Percentiles rank a stretch among this genome's conserved stretches.
These are phyloP conservation scores for Rutstroemia sydowiana DNA, from an alignment of 2,329 filamentous ascomycete genomes.

Conservation along the genomic window DNA sequence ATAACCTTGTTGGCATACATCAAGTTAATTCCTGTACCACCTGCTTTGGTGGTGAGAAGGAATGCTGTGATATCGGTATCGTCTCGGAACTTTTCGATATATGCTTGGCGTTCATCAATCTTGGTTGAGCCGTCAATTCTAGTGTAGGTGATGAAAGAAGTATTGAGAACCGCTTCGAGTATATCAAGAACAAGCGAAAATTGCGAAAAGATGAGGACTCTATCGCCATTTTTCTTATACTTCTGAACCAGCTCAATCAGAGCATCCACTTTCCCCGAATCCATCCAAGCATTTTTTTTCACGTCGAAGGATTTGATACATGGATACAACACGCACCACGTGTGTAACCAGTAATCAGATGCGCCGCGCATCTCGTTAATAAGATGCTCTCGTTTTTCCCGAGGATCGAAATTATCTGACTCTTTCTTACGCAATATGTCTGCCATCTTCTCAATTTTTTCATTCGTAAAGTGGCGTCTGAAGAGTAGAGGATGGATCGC, in stretches of 20 bases:
- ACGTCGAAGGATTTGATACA: conserved; percentile 49
- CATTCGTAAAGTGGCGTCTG: conserved; percentile 70
- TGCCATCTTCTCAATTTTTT: conserved; percentile 68
- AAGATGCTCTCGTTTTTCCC: conserved; percentile 43
- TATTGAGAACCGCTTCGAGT: conserved; percentile 71
- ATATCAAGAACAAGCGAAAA: conserved; percentile 91
- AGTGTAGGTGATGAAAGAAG: conserved; percentile 66
- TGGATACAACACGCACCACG: conserved; percentile 55
- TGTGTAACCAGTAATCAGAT: conserved; percentile 59
- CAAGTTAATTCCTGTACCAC: conserved; percentile 94
- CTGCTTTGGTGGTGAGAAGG: conserved; percentile 85
- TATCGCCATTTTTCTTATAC: conserved; percentile 75
- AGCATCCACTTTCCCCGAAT: conserved; percentile 78
- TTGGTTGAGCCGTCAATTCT: conserved; percentile 81
- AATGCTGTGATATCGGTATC: conserved; percentile 79
- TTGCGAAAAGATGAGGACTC: conserved; percentile 85
- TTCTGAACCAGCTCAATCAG: conserved; percentile 65
- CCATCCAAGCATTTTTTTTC: conserved; percentile 45
- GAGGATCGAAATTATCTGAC: conserved; percentile 42
- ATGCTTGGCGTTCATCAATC: conserved; percentile 74
- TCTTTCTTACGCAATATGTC: conserved; percentile 68
- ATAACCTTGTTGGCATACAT: conserved; percentile 95
- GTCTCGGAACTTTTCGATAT: conserved; percentile 80
- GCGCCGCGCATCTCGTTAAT: conserved; percentile 48
- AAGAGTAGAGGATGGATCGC: conserved; percentile 89